A percentile compares a stretch with the other conserved stretches of the same genome.
phyloP scores from a whole-genome alignment of 306 rosid species.

The Calophaca sinica region DNA sequence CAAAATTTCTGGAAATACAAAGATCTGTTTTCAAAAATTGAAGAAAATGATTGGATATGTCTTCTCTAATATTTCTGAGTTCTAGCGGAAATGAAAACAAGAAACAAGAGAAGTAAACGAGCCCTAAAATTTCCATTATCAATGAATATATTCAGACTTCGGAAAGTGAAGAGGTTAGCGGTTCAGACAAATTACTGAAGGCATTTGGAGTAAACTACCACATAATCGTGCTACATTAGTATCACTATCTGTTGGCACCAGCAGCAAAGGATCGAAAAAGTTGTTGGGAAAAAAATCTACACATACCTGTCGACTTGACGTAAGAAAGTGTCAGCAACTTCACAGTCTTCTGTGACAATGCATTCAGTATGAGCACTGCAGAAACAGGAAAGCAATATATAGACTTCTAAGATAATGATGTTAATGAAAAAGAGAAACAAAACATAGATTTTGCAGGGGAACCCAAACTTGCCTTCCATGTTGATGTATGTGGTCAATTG shows the following conservation, averaged over 20 bases:
- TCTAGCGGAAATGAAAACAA: neutral
- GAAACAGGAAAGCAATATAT: conserved; percentile 26
- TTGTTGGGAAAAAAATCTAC: neutral
- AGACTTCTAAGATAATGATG: conserved; percentile 6
- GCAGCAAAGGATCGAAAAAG: conserved; percentile 21
- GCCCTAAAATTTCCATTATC: neutral
- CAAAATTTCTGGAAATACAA: no score
- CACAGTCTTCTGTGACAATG: conserved; percentile 71
- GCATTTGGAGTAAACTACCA: conserved; percentile 24
- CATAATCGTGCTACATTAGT: neutral
- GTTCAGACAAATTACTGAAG: conserved; percentile 14
- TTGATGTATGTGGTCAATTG: conserved; percentile 78
- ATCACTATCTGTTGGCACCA: conserved; percentile 1
- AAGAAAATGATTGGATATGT: no score
- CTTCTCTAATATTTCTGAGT: no score
- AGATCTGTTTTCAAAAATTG: no score
- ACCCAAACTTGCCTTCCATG: conserved; percentile 72
- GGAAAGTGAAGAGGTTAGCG: neutral
- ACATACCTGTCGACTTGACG: conserved; percentile 78
- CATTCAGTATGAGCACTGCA: conserved; percentile 88
- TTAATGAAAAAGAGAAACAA: neutral
- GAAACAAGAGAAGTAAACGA: no score
- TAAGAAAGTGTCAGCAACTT: conserved; percentile 75
- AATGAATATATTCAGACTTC: neutral
- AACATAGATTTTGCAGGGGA: conserved; percentile 15